phyloP scores from a whole-genome alignment of 2,329 filamentous ascomycete genomes.

The Zymoseptoria pseudotritici region DNA sequence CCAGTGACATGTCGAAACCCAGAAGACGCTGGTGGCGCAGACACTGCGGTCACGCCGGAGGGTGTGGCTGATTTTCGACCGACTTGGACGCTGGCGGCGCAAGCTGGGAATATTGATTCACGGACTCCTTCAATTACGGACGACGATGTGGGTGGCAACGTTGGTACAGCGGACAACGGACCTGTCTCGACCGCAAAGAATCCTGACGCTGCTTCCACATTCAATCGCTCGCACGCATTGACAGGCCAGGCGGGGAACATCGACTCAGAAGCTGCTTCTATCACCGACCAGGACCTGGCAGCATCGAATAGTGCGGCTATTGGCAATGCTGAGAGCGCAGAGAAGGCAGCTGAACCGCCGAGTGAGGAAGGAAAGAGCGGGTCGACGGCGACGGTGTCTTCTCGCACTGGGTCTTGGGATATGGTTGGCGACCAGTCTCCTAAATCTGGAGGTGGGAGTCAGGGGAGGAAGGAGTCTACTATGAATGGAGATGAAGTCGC shows the following conservation, averaged over 20 bases:
- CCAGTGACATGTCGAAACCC: not conserved
- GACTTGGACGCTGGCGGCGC: not conserved
- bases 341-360: not conserved
- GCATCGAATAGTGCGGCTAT: not conserved
- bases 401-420: not conserved
- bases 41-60: too few relatives aligned
- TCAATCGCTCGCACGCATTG: not conserved
- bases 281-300: not conserved
- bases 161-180: not conserved
- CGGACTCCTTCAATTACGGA: not conserved
- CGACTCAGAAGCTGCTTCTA: not conserved
- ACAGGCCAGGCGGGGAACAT: not conserved
- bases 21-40: not conserved
- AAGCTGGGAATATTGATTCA: not conserved
- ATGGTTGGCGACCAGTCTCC: not conserved
- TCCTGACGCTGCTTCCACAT: not conserved
- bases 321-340: not conserved
- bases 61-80: not conserved
- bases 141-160: not conserved
- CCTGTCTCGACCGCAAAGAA: too few relatives aligned
- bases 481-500: not conserved
- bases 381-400: not conserved
- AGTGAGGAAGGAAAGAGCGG: not conserved
- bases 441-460: not conserved
- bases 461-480: not conserved